Evolutionary conservation across 2,329 filamentous ascomycete species (phyloP), one percentile per base, ranked within the genome.

Genomic region (Pseudogymnoascus sp.): DNA sequence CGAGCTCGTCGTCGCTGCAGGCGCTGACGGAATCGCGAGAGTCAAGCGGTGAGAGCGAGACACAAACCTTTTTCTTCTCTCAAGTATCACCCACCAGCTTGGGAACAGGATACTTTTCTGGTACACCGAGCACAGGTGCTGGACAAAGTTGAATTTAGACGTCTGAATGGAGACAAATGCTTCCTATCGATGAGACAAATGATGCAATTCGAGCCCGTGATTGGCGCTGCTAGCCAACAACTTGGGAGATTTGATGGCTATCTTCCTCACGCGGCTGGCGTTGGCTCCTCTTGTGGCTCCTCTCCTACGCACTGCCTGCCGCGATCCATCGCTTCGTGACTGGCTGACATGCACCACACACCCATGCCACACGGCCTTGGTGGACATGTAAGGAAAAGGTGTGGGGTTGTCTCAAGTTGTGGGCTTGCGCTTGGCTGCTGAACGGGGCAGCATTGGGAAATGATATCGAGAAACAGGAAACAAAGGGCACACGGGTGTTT

Each of bases 341-440:
- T 50, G 43, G 43, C 43, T 50, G 43, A 50, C 43, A 28, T 28
- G 43, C 43, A 50, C 4, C 43, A 26, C 24, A 50, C n/a, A 50
- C 43, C 43, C 43, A 50, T 50, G 43, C 43, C 43, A 50, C 43
- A 50, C 43, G 43, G 43, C 43, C 43, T 50, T 50, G 43, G 43
- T 50, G 43, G 43, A 50, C 24, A 50, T 50, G 43, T 50, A 50
- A 50, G 43, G 43, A 31, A 28, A 28, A 28, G 43, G 43, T 50
- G 43, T 50, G 43, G 43, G 43, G 43, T 50, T 50, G 43, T 50
- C 43, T 50, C 43, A 50, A 50, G 24, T 50, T 50, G 43, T 50
- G 43, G 43, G 43, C 43, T 50, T 50, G 43, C 43, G 43, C 43
- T 28, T 50, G 43, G 43, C 43, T 50, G 43, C 43, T 50, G 43